Percentiles rank a stretch among this genome's conserved stretches.
phyloP scores from a whole-genome alignment of 192 early-diverging fungal species.

The Diversispora epigaea region DNA sequence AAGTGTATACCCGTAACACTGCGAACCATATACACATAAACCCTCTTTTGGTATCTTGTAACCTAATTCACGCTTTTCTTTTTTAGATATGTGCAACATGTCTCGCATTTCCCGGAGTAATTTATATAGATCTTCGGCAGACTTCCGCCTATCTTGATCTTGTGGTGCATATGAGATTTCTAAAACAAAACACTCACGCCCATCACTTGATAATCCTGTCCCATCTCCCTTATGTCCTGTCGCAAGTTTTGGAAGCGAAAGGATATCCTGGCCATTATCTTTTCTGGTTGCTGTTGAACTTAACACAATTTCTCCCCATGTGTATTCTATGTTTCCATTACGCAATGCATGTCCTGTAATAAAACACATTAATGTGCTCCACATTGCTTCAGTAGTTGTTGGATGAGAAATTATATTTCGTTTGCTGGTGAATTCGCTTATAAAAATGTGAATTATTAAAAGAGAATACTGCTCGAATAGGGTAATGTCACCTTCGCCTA shows the following conservation, averaged over 20 bases:
- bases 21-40: slow-evolving; percentile 12
- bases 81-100: slow-evolving; percentile 3
- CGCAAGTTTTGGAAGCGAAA: background rate
- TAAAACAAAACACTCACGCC: slow-evolving; percentile 7
- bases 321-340: background rate
- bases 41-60: slow-evolving; percentile 17
- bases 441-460: slow-evolving; percentile 2
- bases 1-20: background rate
- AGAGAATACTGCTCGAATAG: slow-evolving; percentile 8
- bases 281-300: slow-evolving; percentile 3
- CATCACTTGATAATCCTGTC: slow-evolving; percentile 9
- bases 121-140: slow-evolving; percentile 24
- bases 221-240: slow-evolving; percentile 12
- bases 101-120: slow-evolving; percentile 18
- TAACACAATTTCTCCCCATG: slow-evolving; percentile 21
- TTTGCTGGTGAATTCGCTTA: slow-evolving; percentile 5
- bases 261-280: background rate
- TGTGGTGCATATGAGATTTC: slow-evolving; percentile 6
- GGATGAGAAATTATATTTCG: slow-evolving; percentile 10
- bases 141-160: slow-evolving; percentile 11
- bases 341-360: background rate
- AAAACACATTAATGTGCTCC: slow-evolving; percentile 16
- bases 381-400: slow-evolving; percentile 4
- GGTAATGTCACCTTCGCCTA: no score
- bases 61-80: background rate